Conservation (phyloP, 306 rosid species). For the Comarum palustre region DNA sequence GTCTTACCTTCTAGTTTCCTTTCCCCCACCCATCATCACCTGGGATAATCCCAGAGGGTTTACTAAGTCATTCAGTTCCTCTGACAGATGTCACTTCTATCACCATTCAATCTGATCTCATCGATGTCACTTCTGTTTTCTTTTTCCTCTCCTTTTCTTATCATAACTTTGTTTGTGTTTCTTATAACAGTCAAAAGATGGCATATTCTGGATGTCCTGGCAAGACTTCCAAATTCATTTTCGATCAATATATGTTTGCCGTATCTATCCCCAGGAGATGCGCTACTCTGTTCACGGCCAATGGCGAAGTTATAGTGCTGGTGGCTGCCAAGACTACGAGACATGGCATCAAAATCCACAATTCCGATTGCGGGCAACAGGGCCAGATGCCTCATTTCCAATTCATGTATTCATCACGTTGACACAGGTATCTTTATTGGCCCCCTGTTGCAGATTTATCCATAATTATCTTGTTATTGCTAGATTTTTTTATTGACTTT, state of each 20-base stretch:
- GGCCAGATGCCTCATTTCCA: constrained; percentile 87
- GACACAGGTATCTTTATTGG: constrained; percentile 65
- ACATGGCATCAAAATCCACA: constrained; percentile 99
- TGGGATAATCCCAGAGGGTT: neutral
- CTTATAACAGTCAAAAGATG: constrained; percentile 75
- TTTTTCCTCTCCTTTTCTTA: neutral
- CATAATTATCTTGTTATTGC: neutral
- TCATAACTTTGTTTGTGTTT: neutral
- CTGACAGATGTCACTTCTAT: neutral
- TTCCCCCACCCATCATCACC: neutral
- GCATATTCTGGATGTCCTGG: constrained; percentile 99
- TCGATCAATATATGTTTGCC: constrained; percentile 94
- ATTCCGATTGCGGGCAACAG: constrained; percentile 86
- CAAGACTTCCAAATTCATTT: constrained; percentile 99
- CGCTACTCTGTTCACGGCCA: constrained; percentile 92
- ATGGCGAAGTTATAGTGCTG: constrained; percentile 98
- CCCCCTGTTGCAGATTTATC: constrained; percentile 9
- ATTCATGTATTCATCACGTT: constrained; percentile 93
- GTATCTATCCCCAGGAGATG: constrained; percentile 93
- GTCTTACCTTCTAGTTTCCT: neutral
- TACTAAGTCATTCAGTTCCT: neutral
- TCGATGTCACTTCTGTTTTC: constrained; percentile 7
- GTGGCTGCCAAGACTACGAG: constrained; percentile 98
- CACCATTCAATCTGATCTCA: constrained; percentile 9
- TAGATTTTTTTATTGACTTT: constrained; percentile 16